Conservation (phyloP, 257 asterid genomes). For the Capsicum baccatum region DNA sequence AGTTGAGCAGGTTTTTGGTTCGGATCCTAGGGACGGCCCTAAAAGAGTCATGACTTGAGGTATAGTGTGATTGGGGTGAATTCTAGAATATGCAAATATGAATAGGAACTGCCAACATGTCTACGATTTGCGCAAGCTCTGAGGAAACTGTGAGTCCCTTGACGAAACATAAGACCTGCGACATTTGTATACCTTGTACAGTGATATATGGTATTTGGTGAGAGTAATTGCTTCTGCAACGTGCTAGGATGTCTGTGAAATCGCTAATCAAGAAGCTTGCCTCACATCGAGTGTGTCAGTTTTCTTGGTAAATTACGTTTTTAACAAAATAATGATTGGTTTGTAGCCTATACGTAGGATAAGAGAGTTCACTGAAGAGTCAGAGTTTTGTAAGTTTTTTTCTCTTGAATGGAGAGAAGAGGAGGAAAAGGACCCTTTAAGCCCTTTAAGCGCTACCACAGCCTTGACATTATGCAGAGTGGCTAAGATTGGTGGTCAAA, state of each 20-base stretch:
- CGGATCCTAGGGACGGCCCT: background rate
- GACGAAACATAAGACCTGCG: background rate
- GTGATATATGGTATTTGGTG: conserved; percentile 18
- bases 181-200: conserved; percentile 20
- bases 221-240: background rate
- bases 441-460: conserved; percentile 1
- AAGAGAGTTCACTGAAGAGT: background rate
- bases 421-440: background rate
- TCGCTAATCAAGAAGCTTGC: background rate
- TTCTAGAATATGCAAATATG: background rate
- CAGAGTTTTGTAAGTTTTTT: background rate
- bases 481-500: background rate
- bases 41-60: conserved; percentile 27
- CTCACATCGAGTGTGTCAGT: background rate
- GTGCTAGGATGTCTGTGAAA: background rate
- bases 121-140: background rate
- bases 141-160: background rate
- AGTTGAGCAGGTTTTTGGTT: conserved; percentile 26
- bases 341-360: background rate
- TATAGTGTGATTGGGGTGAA: conserved; percentile 11
- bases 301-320: background rate
- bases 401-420: background rate
- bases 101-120: background rate
- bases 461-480: conserved; percentile 12
- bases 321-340: background rate